These are phyloP conservation scores for Solanum verrucosum DNA, from an alignment of 257 asterid genomes.

Conservation along the genomic window DNA sequence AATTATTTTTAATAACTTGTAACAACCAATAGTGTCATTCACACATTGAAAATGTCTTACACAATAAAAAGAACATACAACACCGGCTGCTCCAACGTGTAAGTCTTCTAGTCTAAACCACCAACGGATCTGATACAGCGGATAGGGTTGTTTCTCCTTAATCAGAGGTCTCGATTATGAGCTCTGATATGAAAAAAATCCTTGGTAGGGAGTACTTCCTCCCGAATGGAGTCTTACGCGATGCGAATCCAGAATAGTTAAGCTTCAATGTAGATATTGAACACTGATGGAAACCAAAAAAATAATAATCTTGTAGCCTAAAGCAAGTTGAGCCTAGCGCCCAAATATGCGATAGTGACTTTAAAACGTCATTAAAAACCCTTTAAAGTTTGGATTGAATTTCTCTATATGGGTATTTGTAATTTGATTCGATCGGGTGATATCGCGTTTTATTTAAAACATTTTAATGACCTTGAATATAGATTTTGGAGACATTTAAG, in stretches of 20 bases:
- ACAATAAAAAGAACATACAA: background rate
- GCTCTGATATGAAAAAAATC: no score
- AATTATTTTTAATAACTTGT: background rate
- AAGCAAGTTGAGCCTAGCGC: no score
- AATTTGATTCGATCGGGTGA: no score
- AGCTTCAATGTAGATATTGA: no score
- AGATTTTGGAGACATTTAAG: background rate
- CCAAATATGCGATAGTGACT: no score
- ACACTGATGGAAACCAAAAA: accelerated
- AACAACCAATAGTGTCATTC: background rate
- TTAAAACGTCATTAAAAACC: background rate
- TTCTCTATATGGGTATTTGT: background rate
- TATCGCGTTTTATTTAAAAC: background rate
- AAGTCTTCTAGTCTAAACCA: no score
- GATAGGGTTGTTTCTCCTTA: no score
- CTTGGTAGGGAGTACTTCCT: no score
- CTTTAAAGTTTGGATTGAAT: background rate
- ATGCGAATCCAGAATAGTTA: no score
- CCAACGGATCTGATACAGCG: accelerated
- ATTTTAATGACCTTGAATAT: background rate
- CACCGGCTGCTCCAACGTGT: background rate
- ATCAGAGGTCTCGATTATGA: accelerated
- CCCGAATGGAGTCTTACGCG: accelerated
- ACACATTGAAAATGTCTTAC: background rate
- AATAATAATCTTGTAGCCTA: background rate